Conservation (phyloP, 2,329 filamentous ascomycete genomes). For the Talaromyces sp. region DNA sequence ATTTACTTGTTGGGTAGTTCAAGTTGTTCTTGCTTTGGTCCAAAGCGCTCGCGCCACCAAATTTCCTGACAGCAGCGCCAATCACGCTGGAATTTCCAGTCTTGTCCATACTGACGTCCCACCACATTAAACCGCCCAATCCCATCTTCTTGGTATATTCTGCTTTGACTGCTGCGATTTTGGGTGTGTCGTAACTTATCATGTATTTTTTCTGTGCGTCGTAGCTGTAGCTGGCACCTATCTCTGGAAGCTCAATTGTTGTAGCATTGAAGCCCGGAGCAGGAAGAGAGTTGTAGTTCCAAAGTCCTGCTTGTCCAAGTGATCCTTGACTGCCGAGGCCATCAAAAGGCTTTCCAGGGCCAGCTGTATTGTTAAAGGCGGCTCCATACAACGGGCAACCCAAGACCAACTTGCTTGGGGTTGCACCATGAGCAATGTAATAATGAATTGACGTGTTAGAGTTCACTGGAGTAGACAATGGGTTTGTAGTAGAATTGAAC, state of each 20-base stretch:
- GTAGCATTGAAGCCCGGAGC: slow-evolving; percentile 50
- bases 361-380: slow-evolving; percentile 1
- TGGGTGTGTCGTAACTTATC: slow-evolving; percentile 67
- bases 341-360: slow-evolving; percentile 5
- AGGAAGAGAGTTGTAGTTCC: slow-evolving; percentile 84
- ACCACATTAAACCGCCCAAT: slow-evolving; percentile 85
- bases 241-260: neutral
- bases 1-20: slow-evolving; percentile 45
- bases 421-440: slow-evolving; percentile 5
- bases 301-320: slow-evolving; percentile 42
- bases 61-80: slow-evolving; percentile 11
- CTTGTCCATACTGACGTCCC: slow-evolving; percentile 70
- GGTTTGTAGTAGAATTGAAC: neutral
- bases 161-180: slow-evolving; percentile 49
- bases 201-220: slow-evolving; percentile 53
- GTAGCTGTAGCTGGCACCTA: slow-evolving; percentile 58
- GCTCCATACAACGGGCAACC: slow-evolving; percentile 4
- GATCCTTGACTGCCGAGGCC: slow-evolving; percentile 26
- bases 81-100: slow-evolving; percentile 2
- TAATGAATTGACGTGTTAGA: neutral
- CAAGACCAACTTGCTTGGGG: slow-evolving; percentile 4
- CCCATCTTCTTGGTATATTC: slow-evolving; percentile 50
- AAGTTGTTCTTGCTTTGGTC: slow-evolving; percentile 42
- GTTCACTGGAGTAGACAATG: slow-evolving; percentile 1
- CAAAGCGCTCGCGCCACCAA: slow-evolving; percentile 23